A percentile compares a stretch with the other conserved stretches of the same genome.
Evolutionary conservation across 192 early-diverging fungal genomes (phyloP).

Genomic region (Backusella australiensis): DNA sequence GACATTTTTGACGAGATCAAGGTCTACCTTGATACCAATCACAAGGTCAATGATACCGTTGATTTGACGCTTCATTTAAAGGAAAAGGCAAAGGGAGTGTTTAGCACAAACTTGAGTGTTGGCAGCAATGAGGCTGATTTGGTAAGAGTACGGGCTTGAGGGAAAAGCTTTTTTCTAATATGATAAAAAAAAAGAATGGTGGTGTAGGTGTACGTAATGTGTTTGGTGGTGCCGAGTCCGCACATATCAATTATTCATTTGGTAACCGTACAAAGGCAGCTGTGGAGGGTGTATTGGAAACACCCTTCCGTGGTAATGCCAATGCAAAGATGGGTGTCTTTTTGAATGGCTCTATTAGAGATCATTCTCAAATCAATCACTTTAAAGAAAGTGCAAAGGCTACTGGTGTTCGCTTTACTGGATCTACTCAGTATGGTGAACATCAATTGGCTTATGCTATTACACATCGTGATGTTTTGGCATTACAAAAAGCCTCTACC

Average conservation of each 20-base stretch:
- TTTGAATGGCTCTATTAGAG: conserved; percentile 22
- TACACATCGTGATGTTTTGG: conserved; percentile 3
- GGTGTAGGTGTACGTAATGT: conserved; percentile 72
- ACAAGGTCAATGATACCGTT: conserved; percentile 43
- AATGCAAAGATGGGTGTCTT: conserved; percentile 51
- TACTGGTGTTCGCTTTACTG: conserved; percentile 26
- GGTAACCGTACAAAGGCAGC: conserved; percentile 39
- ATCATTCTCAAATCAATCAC: conserved; percentile 28
- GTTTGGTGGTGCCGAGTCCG: conserved; percentile 84
- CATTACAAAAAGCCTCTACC: background rate
- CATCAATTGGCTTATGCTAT: conserved; percentile 8
- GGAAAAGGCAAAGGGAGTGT: conserved; percentile 63
- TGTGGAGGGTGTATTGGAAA: conserved; percentile 39
- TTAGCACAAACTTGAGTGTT: conserved; percentile 79
- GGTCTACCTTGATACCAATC: conserved; percentile 60
- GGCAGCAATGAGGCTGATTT: conserved; percentile 80
- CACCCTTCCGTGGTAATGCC: conserved; percentile 68
- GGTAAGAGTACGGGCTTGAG: conserved; percentile 39
- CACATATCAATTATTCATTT: conserved; percentile 47
- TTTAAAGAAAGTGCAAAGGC: conserved; percentile 25
- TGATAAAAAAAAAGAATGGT: background rate
- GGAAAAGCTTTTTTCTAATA: too few relatives aligned
- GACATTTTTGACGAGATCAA: conserved; percentile 71
- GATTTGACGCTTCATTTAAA: conserved; percentile 72
- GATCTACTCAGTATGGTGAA: background rate